A percentile compares a stretch with the other conserved stretches of the same genome.
These are phyloP conservation scores for Endocladia muricata DNA, from an alignment of 31 red algal genomes.

Conservation along the genomic window DNA sequence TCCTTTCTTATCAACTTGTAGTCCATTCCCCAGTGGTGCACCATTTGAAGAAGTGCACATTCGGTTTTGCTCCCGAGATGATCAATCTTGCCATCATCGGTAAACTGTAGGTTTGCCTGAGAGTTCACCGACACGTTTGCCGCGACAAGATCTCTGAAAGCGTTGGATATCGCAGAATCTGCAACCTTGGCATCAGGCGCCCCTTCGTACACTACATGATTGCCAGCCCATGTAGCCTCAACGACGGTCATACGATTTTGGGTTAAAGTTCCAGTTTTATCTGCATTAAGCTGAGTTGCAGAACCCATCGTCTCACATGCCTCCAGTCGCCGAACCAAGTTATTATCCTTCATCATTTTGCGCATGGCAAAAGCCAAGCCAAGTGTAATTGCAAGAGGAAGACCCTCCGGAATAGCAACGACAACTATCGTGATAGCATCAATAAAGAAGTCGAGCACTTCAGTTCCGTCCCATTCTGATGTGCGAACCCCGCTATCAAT, in stretches of 20 bases:
- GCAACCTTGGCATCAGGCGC: conserved; percentile 7
- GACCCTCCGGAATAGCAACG: conserved; percentile 94
- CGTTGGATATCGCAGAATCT: conserved; percentile 27
- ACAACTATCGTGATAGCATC: conserved; percentile 91
- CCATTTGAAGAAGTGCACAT: conserved; percentile 79
- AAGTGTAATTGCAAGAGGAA: conserved; percentile 90
- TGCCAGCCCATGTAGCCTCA: conserved; percentile 51
- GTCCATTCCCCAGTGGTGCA: conserved; percentile 52
- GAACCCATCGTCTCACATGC: conserved; percentile 98
- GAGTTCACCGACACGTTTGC: conserved; percentile 63
- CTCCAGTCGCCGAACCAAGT: conserved; percentile 87
- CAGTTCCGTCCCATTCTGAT: conserved; percentile 48
- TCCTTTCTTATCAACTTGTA: conserved; percentile 60
- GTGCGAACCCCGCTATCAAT: conserved; percentile 43
- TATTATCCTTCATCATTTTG: conserved; percentile 98
- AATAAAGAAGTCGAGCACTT: conserved; percentile 78
- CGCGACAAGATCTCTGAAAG: conserved; percentile 41
- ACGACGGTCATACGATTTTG: conserved; percentile 88
- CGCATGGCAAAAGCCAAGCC: conserved; percentile 94
- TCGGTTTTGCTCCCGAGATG: conserved; percentile 89
- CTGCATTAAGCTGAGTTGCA: conserved; percentile 87
- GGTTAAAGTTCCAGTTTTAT: conserved; percentile 95
- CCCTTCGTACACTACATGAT: conserved; percentile 41
- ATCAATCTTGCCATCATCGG: conserved; percentile 43
- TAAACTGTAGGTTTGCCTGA: conserved; percentile 75